Conservation (phyloP, 2,329 filamentous ascomycete species). For the Phoma sp. region DNA sequence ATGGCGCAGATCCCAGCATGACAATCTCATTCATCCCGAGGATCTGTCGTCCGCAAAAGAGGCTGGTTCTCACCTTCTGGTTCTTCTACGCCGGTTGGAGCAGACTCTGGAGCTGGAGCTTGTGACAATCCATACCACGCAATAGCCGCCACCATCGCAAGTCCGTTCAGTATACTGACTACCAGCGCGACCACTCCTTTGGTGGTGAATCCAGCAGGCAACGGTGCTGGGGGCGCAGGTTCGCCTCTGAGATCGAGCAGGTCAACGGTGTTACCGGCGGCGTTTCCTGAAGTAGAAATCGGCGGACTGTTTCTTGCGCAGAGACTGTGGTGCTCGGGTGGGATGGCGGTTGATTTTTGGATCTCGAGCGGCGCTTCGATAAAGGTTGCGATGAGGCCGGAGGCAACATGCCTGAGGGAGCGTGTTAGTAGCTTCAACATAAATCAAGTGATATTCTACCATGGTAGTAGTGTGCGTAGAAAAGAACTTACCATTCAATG, state of each 20-base stretch:
- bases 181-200: slow-evolving; percentile 1
- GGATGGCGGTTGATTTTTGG: neutral
- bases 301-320: slow-evolving; percentile 2
- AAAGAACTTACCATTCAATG: slow-evolving; percentile 33
- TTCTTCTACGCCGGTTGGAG: neutral
- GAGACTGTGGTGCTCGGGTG: neutral
- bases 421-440: too few relatives aligned
- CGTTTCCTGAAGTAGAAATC: neutral
- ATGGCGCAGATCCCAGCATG: too few relatives aligned
- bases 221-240: neutral
- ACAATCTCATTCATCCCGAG: too few relatives aligned
- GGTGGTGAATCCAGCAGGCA: slow-evolving; percentile 1
- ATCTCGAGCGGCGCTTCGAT: slow-evolving; percentile 5
- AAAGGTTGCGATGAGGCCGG: slow-evolving; percentile 9
- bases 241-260: slow-evolving; percentile 1
- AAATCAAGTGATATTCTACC: too few relatives aligned
- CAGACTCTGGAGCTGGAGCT: neutral
- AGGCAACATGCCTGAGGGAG: slow-evolving; percentile 5
- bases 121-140: slow-evolving; percentile 9
- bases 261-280: neutral
- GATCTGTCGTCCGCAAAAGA: too few relatives aligned
- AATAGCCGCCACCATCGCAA: slow-evolving; percentile 4
- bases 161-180: neutral
- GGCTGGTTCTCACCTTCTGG: too few relatives aligned
- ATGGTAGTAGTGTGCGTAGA: too few relatives aligned